Base-by-base conservation (phyloP, 2,329 filamentous ascomycete genomes). In the Verticillium albo-atrum region DNA sequence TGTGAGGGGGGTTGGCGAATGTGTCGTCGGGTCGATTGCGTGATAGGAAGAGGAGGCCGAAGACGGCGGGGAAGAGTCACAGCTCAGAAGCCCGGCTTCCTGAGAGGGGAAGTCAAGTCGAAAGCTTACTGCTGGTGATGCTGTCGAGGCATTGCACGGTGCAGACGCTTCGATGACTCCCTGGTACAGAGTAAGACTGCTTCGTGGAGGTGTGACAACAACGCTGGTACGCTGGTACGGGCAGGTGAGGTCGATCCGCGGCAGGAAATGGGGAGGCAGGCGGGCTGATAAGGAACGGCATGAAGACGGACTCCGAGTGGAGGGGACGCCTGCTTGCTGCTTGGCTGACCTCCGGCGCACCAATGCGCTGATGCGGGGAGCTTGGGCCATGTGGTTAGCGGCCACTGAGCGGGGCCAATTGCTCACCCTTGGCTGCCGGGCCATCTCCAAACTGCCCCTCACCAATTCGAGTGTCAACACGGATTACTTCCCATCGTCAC, bases 311-410 rank as follows among this genome's bases (percentile, higher is more conserved):
- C 42, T 50, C 42, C 42, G 42, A 50, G 20, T 50, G 42, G 42
- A 50, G 42, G 42, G 42, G 42, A 23, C 30, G 3, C 9, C n/a
- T n/a, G n/a, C n/a, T n/a, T 20, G 26, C 35, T 27, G 52, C 28
- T 17, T 56, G 42, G 42, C 42, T 50, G 42, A 50, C 42, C 42
- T 23, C 42, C n/a, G 42, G 17, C 10, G 42, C 42, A 50, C 42
- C 42, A 50, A 50, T 50, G 42, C 51, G 26, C 51, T 32, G 60
- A 62, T 66, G 64, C 60, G 58, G 59, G 66, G 66, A 67, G 66
- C 67, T 68, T 67, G 65, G 66, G 62, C 67, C 61, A 62, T 57
- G 30, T 56, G 62, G 51, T 58, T 56, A 50, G 42, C 42, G 20
- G 42, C 20, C 42, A 50, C 20, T 50, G n/a, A 50, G 42, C 20